Base-by-base conservation (phyloP, 306 rosid genomes). In the Datisca glomerata region DNA sequence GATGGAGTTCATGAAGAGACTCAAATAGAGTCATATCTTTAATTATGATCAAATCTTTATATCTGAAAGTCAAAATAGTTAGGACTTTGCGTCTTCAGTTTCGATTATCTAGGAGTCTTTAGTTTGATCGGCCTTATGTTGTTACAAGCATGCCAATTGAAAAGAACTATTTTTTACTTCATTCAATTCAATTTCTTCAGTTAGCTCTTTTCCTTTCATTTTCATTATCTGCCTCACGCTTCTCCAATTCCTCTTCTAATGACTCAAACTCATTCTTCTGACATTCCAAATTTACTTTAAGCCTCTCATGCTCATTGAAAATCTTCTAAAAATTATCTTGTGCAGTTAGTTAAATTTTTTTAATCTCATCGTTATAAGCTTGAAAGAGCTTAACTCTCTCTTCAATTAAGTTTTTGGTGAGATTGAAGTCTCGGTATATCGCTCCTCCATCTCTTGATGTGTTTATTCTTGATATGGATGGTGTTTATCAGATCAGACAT, bases 261-360 rank as follows among this genome's bases (percentile, higher is more conserved):
- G 62, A 37, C 73, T 81, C 96, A 3, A 91, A 76, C 53, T 78
- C 81, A 43, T 44, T 73, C 64, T 78, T 78, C 39, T 85, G 94
- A 67, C 78, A 69, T 65, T 91, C 96, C 52, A 91, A 61, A 57
- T 78, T 86, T 68, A 65, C 33, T 67, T 80, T 91, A 25, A 80
- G 69, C 52, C 73, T 75, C 59, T 91, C 80, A 39, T 80, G 95
- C 57, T 79, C 92, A 36, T 61, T 64, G 47, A 78, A 78, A 48
- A 85, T 76, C 70, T 73, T 80, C 77, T 80, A 81, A 61, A 72
- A 68, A 66, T 91, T 86, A 62, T 91, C 94, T 50, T 70, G 65
- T 12, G 94, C 91, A 64, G 96, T 86, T 24, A 70, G 39, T 52
- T 91, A 92, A 21, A 73, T 69, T 57, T 78, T 85, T 77, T 54